Evolutionary conservation across 139 green algal species (phyloP).

Genomic region (Tetradesmus obliquus): DNA sequence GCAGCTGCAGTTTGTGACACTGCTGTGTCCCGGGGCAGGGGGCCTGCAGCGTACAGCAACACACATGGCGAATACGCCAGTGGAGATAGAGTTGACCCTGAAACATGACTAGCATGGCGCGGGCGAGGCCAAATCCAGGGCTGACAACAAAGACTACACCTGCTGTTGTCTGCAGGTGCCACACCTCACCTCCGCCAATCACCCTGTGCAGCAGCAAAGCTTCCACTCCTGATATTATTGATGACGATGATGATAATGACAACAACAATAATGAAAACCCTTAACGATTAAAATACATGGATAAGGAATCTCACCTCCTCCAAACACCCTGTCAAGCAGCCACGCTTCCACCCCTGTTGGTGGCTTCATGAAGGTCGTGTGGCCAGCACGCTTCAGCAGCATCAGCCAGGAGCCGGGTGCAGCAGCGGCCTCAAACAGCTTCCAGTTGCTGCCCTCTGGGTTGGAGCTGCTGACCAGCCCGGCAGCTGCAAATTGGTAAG

Average conservation of each 20-base stretch:
- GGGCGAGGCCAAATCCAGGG: too few relatives aligned
- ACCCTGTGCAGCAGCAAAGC: background rate
- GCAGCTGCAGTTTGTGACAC: slow-evolving; percentile 23
- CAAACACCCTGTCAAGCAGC: slow-evolving; percentile 55
- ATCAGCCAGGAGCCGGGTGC: slow-evolving; percentile 36
- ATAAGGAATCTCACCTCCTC: slow-evolving; percentile 27
- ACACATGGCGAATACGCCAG: background rate
- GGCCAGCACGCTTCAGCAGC: slow-evolving; percentile 48
- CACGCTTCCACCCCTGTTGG: slow-evolving; percentile 36
- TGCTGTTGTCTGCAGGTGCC: background rate
- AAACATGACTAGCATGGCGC: too few relatives aligned
- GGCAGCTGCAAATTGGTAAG: slow-evolving; percentile 25
- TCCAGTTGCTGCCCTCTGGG: slow-evolving; percentile 61
- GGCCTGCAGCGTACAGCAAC: background rate
- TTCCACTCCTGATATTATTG: background rate
- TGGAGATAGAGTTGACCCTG: background rate
- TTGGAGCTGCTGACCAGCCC: slow-evolving; percentile 59
- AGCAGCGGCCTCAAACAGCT: slow-evolving; percentile 43
- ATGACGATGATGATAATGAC: background rate
- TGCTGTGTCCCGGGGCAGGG: background rate
- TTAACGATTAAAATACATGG: background rate
- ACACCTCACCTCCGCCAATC: slow-evolving; percentile 6
- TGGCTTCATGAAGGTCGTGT: slow-evolving; percentile 60
- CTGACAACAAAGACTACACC: background rate
- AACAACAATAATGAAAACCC: background rate